Conservation (phyloP, 805 yeast species). For the Lipomyces oligophaga region DNA sequence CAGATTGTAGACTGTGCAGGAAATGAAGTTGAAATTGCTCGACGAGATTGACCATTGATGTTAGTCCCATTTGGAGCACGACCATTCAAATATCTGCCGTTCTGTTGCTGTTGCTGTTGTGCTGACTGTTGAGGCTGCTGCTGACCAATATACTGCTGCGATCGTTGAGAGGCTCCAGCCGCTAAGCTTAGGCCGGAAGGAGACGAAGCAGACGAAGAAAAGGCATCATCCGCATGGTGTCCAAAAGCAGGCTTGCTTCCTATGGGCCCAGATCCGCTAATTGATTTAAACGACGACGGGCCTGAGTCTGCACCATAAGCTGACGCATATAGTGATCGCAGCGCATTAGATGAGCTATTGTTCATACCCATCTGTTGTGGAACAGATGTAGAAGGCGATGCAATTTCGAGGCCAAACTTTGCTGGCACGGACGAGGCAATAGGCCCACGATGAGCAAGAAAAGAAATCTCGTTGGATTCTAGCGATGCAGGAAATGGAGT, state of each 20-base stretch:
- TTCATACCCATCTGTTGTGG: conserved; percentile 6
- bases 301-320: conserved; percentile 23
- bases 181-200: background rate
- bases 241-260: conserved; percentile 8
- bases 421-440: conserved; percentile 31
- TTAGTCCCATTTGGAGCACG: background rate
- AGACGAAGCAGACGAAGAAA: conserved; percentile 1
- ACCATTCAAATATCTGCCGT: background rate
- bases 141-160: conserved; percentile 4
- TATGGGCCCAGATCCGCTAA: background rate
- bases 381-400: conserved; percentile 11
- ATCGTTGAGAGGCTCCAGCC: background rate
- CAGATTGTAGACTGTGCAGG: conserved; percentile 26
- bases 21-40: conserved; percentile 25
- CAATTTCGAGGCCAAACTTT: conserved; percentile 15
- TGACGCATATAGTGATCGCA: conserved; percentile 25
- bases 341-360: conserved; percentile 14
- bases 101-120: conserved; percentile 2
- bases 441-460: conserved; percentile 29
- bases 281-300: conserved; percentile 1
- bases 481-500: conserved; percentile 28
- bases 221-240: conserved; percentile 8
- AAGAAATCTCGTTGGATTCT: conserved; percentile 26
- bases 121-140: conserved; percentile 4
- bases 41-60: conserved; percentile 1